Conservation (phyloP, 305 asterid species). For the Vinca major region DNA sequence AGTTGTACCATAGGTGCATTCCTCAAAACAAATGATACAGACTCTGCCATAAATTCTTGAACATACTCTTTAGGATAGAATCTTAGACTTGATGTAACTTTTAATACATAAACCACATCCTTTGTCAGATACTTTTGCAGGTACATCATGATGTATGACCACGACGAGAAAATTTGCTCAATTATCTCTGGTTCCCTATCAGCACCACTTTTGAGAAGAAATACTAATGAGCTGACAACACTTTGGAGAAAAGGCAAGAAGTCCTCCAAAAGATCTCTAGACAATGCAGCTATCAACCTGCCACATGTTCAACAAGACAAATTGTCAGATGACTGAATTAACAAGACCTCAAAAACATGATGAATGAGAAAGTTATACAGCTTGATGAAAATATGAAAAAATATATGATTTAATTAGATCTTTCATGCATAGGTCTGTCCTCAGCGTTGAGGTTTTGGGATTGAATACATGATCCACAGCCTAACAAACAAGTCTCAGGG, state of each 20-base stretch:
- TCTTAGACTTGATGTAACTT: slow-evolving; percentile 57
- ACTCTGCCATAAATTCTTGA: slow-evolving; percentile 80
- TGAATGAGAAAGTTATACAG: background rate
- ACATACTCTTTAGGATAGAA: slow-evolving; percentile 66
- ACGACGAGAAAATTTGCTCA: slow-evolving; percentile 83
- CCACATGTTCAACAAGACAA: slow-evolving; percentile 5
- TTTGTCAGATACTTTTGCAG: slow-evolving; percentile 63
- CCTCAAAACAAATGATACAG: slow-evolving; percentile 70
- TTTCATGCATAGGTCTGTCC: background rate
- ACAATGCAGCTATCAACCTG: slow-evolving; percentile 81
- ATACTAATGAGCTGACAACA: slow-evolving; percentile 45
- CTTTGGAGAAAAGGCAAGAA: slow-evolving; percentile 66
- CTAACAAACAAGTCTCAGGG: background rate
- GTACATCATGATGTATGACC: slow-evolving; percentile 75
- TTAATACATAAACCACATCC: slow-evolving; percentile 48
- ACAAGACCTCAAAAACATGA: background rate
- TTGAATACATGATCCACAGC: background rate
- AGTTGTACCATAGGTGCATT: slow-evolving; percentile 52
- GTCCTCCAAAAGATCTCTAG: slow-evolving; percentile 78
- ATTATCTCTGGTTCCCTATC: slow-evolving; percentile 86
- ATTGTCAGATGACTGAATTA: background rate
- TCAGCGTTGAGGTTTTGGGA: background rate
- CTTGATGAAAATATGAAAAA: background rate
- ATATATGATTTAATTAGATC: no score
- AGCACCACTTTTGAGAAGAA: slow-evolving; percentile 74